Evolutionary conservation across 129 eudicot genomes (phyloP), one percentile per base, ranked within the genome.

Genomic region (Escallonia rubra): DNA sequence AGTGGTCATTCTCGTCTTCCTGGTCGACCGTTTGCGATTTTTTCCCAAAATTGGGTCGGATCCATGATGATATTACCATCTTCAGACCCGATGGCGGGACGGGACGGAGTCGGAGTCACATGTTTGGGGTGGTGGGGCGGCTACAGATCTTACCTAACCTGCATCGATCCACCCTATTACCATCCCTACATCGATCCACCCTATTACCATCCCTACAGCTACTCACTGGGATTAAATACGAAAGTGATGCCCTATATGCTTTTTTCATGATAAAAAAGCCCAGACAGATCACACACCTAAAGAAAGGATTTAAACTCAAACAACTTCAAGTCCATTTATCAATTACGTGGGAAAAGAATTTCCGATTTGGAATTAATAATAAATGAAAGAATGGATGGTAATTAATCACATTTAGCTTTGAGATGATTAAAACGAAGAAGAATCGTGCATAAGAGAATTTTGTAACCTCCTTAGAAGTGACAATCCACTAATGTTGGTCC

Each of bases 401-500:
- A 72, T 71, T 57, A 57, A 67, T 41, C 44, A 64, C 46, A 41
- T 15, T 60, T 65, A 76, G 61, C 55, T 66, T 66, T 23, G 34
- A 72, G 72, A 64, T 57, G 68, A 71, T 10, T 41, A 23, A 23
- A 23, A 23, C 34, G 34, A 23, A 23, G 34, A 23, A 23, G 49
- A 4, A 75, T 23, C 34, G 34, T 23, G 34, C 34, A 23, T 23
- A 23, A 23, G 34, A 23, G 34, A 23, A 23, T 23, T 23, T 23
- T 23, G 34, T 23, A 1, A 79, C 84, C 85, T 78, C 70, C 68
- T 76, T 71, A 86, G 74, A 86, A 78, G 72, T 86, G 89, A 69
- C 98, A 92, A 83, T 86, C 91, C 72, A 92, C 87, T 78, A 92
- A 79, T 62, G 91, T 58, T 65, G 95, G 84, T 66, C 86, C 59